Base-by-base conservation (phyloP, 208 protist species). In the Porcisia hertigi region DNA sequence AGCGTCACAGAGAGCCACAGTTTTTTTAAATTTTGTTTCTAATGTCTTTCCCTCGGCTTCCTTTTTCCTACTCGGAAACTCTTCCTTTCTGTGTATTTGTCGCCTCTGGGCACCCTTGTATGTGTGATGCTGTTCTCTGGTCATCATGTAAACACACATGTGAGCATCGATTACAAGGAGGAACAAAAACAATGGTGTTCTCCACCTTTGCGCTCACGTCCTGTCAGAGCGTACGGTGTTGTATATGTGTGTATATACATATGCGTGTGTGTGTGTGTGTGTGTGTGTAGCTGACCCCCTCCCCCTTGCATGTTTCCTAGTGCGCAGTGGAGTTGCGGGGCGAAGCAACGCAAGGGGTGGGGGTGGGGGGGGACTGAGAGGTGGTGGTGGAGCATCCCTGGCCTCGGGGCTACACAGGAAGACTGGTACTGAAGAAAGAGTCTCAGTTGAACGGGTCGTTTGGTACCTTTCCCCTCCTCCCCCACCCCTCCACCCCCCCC, bases 201-300 rank as follows among this genome's bases (percentile, higher is more conserved):
- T 30, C 58, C 16, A 62, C 58, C n/a, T 34, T 18, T 11, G 5
- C 11, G 9, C 25, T 4, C 25, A 6, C 30, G 16, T 41, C 34
- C 11, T 60, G 55, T 23, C 39, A 16, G 39, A 30, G 39, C 6
- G 8, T 47, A 41, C 1, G 39, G 4, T 4, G 0, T 36, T 1
- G 39, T n/a, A 9, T 30, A 6, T 62, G 49, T 59, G 30, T 73
- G n/a, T 25, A 65, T 78, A 14, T 77, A 30, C 73, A 7, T 52
- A 52, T 73, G 7, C 63, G 70, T 79, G 69, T n/a, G 41, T 73
- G 25, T 74, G 53, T 60, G 53, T 18, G 53, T 69, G 3, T 41
- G 36, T 66, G 8, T 30, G 62, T 25, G n/a, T 20, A 30, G 9
- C 25, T 5, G 0, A 12, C 25, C 23, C 7, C 4, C 14, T n/a